Evolutionary conservation across 2,329 filamentous ascomycete species (phyloP).

Genomic region (Stagonosporopsis vannaccii): DNA sequence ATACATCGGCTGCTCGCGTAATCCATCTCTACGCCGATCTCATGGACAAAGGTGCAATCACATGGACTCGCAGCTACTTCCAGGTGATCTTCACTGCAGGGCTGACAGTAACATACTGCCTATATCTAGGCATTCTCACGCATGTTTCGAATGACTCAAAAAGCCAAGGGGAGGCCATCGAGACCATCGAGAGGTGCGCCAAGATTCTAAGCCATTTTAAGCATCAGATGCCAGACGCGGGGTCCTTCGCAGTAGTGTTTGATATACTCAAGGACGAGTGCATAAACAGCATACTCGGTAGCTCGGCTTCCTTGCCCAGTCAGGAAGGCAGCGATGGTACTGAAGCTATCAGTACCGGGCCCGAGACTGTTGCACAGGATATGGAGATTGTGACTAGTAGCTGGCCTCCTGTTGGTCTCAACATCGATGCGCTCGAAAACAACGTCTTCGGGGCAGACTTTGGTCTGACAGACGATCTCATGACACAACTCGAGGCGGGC

Average conservation of each 20-base stretch:
- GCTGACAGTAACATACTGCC: constrained; percentile 39
- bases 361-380: neutral
- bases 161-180: constrained; percentile 6
- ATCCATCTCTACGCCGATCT: constrained; percentile 52
- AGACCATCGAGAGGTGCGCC: constrained; percentile 24
- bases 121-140: constrained; percentile 32
- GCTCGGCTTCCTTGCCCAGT: neutral
- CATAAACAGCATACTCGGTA: constrained; percentile 11
- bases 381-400: neutral
- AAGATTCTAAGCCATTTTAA: constrained; percentile 34
- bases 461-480: constrained; percentile 22
- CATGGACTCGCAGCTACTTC: constrained; percentile 58
- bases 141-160: neutral
- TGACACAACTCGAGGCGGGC: constrained; percentile 39
- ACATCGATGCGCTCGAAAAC: neutral
- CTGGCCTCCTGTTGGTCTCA: neutral
- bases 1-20: constrained; percentile 47
- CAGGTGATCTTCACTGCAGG: constrained; percentile 58
- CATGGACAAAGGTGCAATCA: constrained; percentile 48
- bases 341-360: neutral
- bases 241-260: constrained; percentile 36
- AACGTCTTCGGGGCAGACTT: constrained; percentile 2
- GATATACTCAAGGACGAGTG: constrained; percentile 35
- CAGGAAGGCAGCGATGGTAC: neutral
- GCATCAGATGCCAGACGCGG: constrained; percentile 35